Evolutionary conservation across 2,329 filamentous ascomycete species (phyloP).

Genomic region (Diaporthe sp.): DNA sequence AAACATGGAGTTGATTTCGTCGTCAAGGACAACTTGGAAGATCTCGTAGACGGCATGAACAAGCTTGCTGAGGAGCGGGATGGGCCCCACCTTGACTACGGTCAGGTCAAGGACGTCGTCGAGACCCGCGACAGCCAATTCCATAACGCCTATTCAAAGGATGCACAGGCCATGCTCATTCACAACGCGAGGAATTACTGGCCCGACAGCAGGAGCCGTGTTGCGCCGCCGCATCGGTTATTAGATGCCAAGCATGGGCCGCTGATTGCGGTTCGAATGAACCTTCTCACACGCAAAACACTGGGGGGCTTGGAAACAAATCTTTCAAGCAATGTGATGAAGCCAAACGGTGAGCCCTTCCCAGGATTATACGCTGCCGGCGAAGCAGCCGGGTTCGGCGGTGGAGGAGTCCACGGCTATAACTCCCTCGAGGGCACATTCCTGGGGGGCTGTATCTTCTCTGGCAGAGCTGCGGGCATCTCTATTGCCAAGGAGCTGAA

Average conservation of each 20-base stretch:
- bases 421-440: slow-evolving; percentile 74
- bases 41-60: slow-evolving; percentile 72
- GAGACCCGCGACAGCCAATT: slow-evolving; percentile 69
- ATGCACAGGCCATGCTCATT: slow-evolving; percentile 74
- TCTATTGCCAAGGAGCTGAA: slow-evolving; percentile 65
- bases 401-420: slow-evolving; percentile 74
- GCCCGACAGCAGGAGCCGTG: slow-evolving; percentile 65
- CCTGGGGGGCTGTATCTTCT: slow-evolving; percentile 74
- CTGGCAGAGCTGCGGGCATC: slow-evolving; percentile 68
- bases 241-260: slow-evolving; percentile 69
- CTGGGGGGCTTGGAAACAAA: slow-evolving; percentile 73
- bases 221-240: slow-evolving; percentile 68
- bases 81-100: slow-evolving; percentile 63
- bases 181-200: slow-evolving; percentile 69
- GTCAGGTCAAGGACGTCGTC: slow-evolving; percentile 60
- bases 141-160: slow-evolving; percentile 69
- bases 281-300: slow-evolving; percentile 73
- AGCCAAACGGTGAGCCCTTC: slow-evolving; percentile 62
- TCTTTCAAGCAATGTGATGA: slow-evolving; percentile 68
- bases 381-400: slow-evolving; percentile 72
- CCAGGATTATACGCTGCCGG: slow-evolving; percentile 72
- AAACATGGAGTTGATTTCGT: slow-evolving; percentile 72
- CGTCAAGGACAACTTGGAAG: slow-evolving; percentile 67
- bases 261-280: slow-evolving; percentile 72
- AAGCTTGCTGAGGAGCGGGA: slow-evolving; percentile 61